These are phyloP conservation scores for Crucihimalaya himalaica DNA, from an alignment of 345 rosid species.

Conservation along the genomic window DNA sequence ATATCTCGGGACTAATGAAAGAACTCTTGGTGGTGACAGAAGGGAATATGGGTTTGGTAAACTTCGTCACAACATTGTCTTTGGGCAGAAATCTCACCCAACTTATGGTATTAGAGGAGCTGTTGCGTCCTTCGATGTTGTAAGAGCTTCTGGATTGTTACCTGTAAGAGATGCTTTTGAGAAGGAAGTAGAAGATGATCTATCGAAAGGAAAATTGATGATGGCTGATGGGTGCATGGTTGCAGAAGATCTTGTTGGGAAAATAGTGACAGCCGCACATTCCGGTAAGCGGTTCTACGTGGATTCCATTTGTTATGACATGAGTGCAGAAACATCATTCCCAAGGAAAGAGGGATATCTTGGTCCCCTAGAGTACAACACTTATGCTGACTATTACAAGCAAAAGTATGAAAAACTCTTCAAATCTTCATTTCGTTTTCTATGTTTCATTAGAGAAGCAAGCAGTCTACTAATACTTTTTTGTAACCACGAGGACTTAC, in stretches of 20 bases:
- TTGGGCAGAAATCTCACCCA: conserved; percentile 90
- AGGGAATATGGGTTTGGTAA: conserved; percentile 98
- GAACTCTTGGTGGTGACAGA: conserved; percentile 97
- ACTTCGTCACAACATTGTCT: conserved; percentile 85
- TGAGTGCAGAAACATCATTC: conserved; percentile 93
- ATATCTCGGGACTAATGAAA: conserved; percentile 95
- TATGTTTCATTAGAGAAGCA: conserved; percentile 5
- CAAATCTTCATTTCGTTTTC: not conserved
- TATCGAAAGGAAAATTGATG: conserved; percentile 58
- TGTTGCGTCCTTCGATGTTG: conserved; percentile 88
- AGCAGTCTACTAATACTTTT: conserved; percentile 28
- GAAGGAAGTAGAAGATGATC: conserved; percentile 43
- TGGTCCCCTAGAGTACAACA: conserved; percentile 93
- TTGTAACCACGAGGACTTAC: conserved; percentile 36
- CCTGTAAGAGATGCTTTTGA: conserved; percentile 58
- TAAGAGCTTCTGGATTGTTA: conserved; percentile 88
- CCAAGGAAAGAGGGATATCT: conserved; percentile 99
- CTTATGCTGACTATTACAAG: conserved; percentile 90
- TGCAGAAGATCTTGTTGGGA: conserved; percentile 74
- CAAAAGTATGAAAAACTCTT: conserved; percentile 66
- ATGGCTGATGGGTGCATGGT: conserved; percentile 76
- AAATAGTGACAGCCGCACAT: conserved; percentile 93
- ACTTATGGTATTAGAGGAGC: conserved; percentile 99
- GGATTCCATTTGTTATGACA: conserved; percentile 79
- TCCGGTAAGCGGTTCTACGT: conserved; percentile 98